These are phyloP conservation scores for Penicillium palitans DNA, from an alignment of 2,329 filamentous ascomycete genomes.

Conservation along the genomic window DNA sequence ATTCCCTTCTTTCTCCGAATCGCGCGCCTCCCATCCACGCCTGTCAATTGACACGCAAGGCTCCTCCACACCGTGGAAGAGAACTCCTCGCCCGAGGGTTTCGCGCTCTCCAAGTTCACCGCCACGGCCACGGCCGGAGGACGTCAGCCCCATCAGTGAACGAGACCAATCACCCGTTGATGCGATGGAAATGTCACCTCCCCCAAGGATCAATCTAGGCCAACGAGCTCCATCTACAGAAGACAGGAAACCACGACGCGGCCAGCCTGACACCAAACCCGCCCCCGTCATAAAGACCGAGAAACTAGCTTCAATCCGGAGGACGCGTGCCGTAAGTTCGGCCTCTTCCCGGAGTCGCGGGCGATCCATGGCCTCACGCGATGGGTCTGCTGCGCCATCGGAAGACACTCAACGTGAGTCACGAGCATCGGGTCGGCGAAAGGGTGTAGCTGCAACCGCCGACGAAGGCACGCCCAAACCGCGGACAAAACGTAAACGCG, in stretches of 20 bases:
- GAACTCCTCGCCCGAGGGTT: conserved; percentile 37
- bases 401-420: conserved; percentile 26
- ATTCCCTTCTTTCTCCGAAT: conserved; percentile 27
- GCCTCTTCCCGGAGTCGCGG: conserved; percentile 41
- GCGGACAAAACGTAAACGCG: conserved; percentile 45
- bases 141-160: conserved; percentile 50
- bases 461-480: conserved; percentile 33
- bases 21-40: conserved; percentile 32
- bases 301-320: conserved; percentile 26
- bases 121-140: conserved; percentile 42
- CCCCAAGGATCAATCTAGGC: conserved; percentile 23
- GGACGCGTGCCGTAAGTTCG: conserved; percentile 36
- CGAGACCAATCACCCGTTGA: conserved; percentile 40
- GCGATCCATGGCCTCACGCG: conserved; percentile 39
- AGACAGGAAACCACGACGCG: conserved; percentile 26
- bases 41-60: conserved; percentile 42
- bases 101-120: conserved; percentile 42
- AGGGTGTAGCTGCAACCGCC: conserved; percentile 17
- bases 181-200: conserved; percentile 29
- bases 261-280: conserved; percentile 22
- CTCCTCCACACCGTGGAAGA: conserved; percentile 48
- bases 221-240: conserved; percentile 22
- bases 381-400: conserved; percentile 25
- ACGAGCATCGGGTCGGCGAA: conserved; percentile 32
- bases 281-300: conserved; percentile 29